Conservation (phyloP, 331 rosid species). For the Arachis monticola region DNA sequence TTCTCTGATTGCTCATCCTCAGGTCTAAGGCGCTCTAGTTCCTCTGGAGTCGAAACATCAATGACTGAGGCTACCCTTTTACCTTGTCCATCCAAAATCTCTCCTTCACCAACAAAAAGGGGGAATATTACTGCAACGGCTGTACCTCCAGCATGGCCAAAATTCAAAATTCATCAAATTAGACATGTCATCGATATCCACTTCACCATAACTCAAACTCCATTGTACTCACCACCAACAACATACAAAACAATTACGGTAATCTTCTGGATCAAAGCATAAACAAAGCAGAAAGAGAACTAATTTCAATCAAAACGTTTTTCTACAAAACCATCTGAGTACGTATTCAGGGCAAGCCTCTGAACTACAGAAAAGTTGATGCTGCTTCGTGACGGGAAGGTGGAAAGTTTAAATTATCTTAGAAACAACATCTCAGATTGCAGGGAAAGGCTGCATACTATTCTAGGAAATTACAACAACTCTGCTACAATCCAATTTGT, state of each 20-base stretch:
- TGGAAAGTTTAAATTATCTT: neutral
- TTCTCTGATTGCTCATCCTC: conserved; percentile 57
- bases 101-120: conserved; percentile 66
- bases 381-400: no score
- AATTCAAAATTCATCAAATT: conserved; percentile 28
- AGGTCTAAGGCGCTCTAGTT: conserved; percentile 64
- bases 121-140: conserved; percentile 73
- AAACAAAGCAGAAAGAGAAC: neutral
- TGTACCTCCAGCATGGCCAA: conserved; percentile 42
- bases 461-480: no score
- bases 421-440: neutral
- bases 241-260: conserved; percentile 1
- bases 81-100: conserved; percentile 59
- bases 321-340: neutral
- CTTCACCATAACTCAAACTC: conserved; percentile 28
- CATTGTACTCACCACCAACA: conserved; percentile 15
- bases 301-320: neutral
- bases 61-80: conserved; percentile 66
- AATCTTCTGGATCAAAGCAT: neutral
- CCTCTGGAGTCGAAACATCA: conserved; percentile 65
- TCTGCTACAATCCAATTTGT: no score
- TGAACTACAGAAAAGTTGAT: neutral
- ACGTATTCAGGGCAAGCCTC: conserved; percentile 8
- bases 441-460: no score
- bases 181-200: conserved; percentile 6